A percentile compares a stretch with the other conserved stretches of the same genome.
Evolutionary conservation across 2,329 filamentous ascomycete species (phyloP).

Genomic region (Hypoxylon sp.): DNA sequence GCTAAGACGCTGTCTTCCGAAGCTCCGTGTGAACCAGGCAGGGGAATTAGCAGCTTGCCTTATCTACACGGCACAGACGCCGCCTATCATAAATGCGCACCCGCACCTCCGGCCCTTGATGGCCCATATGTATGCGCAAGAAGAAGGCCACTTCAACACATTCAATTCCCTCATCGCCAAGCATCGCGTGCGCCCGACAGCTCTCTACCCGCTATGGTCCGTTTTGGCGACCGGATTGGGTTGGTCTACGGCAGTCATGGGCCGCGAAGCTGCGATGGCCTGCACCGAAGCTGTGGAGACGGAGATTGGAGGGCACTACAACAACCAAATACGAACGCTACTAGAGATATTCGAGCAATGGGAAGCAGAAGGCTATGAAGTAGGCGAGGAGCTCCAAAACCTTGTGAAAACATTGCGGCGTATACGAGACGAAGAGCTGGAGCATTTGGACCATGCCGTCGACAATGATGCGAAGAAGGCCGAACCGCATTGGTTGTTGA

Average conservation of each 20-base stretch:
- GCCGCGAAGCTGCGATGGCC: slow-evolving; percentile 95
- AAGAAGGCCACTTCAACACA: slow-evolving; percentile 86
- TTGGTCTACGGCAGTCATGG: slow-evolving; percentile 90
- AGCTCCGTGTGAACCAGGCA: slow-evolving; percentile 96
- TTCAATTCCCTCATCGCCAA: slow-evolving; percentile 88
- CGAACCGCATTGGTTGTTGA: slow-evolving; percentile 89
- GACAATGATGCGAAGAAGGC: slow-evolving; percentile 94
- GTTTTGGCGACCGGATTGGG: slow-evolving; percentile 84
- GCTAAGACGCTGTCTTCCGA: slow-evolving; percentile 30
- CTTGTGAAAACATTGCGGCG: slow-evolving; percentile 81
- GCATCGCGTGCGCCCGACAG: slow-evolving; percentile 92
- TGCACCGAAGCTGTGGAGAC: slow-evolving; percentile 99
- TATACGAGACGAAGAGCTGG: slow-evolving; percentile 95
- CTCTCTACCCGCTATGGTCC: slow-evolving; percentile 92
- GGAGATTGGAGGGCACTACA: slow-evolving; percentile 97
- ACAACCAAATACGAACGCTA: slow-evolving; percentile 86
- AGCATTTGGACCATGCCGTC: slow-evolving; percentile 95
- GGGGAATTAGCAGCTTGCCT: slow-evolving; percentile 96
- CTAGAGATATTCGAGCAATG: slow-evolving; percentile 85
- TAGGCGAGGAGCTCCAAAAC: slow-evolving; percentile 82
- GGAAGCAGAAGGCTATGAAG: slow-evolving; percentile 82
- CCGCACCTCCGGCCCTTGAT: slow-evolving; percentile 92
- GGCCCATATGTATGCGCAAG: slow-evolving; percentile 98
- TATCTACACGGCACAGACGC: slow-evolving; percentile 92
- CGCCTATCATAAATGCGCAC: slow-evolving; percentile 82